Percentiles rank a stretch among this genome's conserved stretches.
These are phyloP conservation scores for Elymus sibiricus DNA, from an alignment of 176 grass and related monocot species.

Conservation along the genomic window DNA sequence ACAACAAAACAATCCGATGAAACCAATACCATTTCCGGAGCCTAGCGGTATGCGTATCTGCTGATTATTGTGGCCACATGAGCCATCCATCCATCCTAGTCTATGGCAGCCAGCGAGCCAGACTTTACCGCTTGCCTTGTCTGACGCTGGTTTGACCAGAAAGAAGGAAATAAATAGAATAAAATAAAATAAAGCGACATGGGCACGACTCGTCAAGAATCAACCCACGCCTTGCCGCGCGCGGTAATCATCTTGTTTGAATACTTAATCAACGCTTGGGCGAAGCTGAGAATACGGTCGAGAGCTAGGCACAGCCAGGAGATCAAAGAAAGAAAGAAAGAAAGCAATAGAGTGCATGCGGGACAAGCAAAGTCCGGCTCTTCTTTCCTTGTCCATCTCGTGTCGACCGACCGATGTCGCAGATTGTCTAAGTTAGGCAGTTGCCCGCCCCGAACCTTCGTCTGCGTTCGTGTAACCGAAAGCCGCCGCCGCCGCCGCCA, in stretches of 20 bases:
- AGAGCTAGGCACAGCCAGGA: background rate
- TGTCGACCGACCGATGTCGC: background rate
- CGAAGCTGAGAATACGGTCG: background rate
- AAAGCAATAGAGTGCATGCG: slow-evolving; percentile 11
- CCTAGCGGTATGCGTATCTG: background rate
- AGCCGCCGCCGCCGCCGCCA: background rate
- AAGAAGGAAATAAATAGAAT: background rate
- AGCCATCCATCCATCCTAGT: background rate
- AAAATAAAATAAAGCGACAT: background rate
- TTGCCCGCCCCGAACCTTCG: background rate
- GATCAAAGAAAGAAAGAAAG: background rate
- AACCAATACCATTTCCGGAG: background rate
- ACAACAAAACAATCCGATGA: background rate
- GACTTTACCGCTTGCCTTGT: slow-evolving; percentile 1
- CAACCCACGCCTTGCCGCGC: background rate
- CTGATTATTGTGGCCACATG: background rate
- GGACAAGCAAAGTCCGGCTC: background rate
- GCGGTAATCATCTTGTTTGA: no score
- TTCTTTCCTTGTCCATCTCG: background rate
- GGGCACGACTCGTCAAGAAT: background rate
- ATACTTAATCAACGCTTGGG: background rate
- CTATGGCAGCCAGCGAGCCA: background rate
- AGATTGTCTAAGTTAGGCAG: background rate
- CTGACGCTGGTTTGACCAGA: background rate
- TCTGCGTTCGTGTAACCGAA: background rate